Evolutionary conservation across 768 basidiomycete species (phyloP), one percentile per base, ranked within the genome.

Genomic region (Mycena filopes): DNA sequence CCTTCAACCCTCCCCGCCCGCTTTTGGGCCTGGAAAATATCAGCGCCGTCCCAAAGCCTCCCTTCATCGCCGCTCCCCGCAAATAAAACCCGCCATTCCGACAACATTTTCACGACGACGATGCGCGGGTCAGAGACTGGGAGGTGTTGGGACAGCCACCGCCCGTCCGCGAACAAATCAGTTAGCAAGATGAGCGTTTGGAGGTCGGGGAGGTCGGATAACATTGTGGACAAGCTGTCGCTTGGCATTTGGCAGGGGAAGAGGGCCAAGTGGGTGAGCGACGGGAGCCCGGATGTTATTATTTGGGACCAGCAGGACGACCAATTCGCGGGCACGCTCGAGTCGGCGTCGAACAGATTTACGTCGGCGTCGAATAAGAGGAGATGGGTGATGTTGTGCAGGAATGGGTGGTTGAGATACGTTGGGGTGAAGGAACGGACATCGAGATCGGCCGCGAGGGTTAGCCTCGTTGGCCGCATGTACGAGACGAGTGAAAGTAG

Each of bases 281-380:
- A 28, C 9, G 48, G 29, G 18, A 49, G 48, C n/a, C n/a, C 26
- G 2, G 1, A n/a, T n/a, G n/a, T n/a, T n/a, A n/a, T n/a, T n/a
- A 49, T 49, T 16, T n/a, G 18, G 29, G 48, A 49, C 48, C 48
- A 49, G 48, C n/a, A 33, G n/a, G n/a, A n/a, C 13, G 48, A 21
- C 48, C 48, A 49, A 33, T 31, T 49, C 29, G 29, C 8, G 2
- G 33, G 21, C n/a, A 49, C 12, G 29, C 31, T 49, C 20, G 25
- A 49, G 29, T 49, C 48, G 48, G 48, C 29, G 20, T 49, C 48
- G 29, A 49, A 49, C 21, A 49, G 29, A 33, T 49, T 13, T n/a
- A 49, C 48, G 29, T 49, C 48, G 18, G 29, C 20, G 31, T 49
- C 48, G n/a, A 49, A 49, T 3, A 49, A 33, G 48, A 31, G 48